Base-by-base conservation (phyloP, 306 rosid genomes). In the Cicer arietinum region DNA sequence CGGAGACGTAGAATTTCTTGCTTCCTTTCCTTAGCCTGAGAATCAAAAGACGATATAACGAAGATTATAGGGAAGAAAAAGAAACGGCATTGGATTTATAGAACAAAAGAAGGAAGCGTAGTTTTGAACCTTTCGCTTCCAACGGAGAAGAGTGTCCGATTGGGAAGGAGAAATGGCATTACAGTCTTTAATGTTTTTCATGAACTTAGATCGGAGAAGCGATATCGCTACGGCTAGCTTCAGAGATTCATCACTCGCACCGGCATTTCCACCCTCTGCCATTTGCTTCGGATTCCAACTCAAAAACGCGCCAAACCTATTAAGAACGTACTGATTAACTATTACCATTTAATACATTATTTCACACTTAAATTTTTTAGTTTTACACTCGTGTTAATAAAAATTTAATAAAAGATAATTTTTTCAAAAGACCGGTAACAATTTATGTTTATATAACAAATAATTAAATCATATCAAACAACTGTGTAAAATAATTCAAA, bases 11-110 rank as follows among this genome's bases (percentile, higher is more conserved):
- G 61, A 51, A 94, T 74, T 85, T 89, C 95, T 84, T 84, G 95
- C 87, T 94, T 94, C 50, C 99, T 79, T 82, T 89, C 96, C 86
- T 89, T 94, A 0, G 99, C 95, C 99, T 92, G 79, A 73, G 73
- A 83, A 79, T 58, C 45, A 77, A 41, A 46, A 44, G 3, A 57
- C 1, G 12, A 68, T 69, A 69, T 13, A 5, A 35, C 4, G 11
- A 60, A 44, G 4, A 37, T 0, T 3, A 0, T 35, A 48, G 7
- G 45, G 7, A n/a, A 68, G 30, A 25, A 25, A 25, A 25, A 22
- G 3, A 10, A 22, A 71, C 44, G 6, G 56, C 18, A 13, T 42
- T 18, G 16, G 50, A 56, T 42, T 20, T 44, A 42, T 35, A 45
- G 54, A 48, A 58, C 58, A 75, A 75, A 56, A 25, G 4, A 64